Conservation (phyloP, 371 early-diverging fungal genomes). For the Spiromyces aspiralis region DNA sequence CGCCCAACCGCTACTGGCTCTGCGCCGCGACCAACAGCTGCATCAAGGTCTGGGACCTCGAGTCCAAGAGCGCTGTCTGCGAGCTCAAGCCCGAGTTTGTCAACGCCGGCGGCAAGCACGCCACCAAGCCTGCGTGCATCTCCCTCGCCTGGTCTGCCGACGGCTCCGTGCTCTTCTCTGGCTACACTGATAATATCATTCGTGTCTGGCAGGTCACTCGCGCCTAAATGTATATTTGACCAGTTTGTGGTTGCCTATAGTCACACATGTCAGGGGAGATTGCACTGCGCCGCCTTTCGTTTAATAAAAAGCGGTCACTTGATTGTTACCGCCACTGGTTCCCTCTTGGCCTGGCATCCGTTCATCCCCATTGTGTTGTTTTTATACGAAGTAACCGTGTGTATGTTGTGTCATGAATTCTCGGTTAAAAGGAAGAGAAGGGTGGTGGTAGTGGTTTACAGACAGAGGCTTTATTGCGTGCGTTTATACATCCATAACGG, state of each 20-base stretch:
- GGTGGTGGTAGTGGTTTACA: too few species aligned
- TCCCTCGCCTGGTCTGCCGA: conserved; percentile 97
- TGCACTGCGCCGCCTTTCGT: too few species aligned
- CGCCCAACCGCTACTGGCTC: conserved; percentile 99
- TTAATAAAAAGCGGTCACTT: too few species aligned
- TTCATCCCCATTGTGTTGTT: too few species aligned
- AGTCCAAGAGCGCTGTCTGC: conserved; percentile 91
- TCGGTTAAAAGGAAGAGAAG: too few species aligned
- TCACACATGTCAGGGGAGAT: too few species aligned
- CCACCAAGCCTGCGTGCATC: conserved; percentile 68
- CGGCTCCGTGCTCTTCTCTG: conserved; percentile 94
- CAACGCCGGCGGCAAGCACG: conserved; percentile 58
- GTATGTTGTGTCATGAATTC: too few species aligned
- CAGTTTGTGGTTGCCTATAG: background rate
- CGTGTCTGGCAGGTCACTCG: conserved; percentile 86
- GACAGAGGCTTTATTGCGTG: too few species aligned
- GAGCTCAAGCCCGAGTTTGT: conserved; percentile 86
- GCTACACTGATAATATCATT: conserved; percentile 93
- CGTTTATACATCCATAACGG: too few species aligned
- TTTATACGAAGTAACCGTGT: too few species aligned
- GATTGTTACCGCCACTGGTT: too few species aligned
- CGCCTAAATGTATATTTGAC: conserved; percentile 15
- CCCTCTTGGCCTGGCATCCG: too few species aligned
- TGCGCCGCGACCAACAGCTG: conserved; percentile 92
- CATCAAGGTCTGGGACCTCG: conserved; percentile 99